These are phyloP conservation scores for Calonectria hongkongensis DNA, from an alignment of 2,329 filamentous ascomycete species.

Conservation along the genomic window DNA sequence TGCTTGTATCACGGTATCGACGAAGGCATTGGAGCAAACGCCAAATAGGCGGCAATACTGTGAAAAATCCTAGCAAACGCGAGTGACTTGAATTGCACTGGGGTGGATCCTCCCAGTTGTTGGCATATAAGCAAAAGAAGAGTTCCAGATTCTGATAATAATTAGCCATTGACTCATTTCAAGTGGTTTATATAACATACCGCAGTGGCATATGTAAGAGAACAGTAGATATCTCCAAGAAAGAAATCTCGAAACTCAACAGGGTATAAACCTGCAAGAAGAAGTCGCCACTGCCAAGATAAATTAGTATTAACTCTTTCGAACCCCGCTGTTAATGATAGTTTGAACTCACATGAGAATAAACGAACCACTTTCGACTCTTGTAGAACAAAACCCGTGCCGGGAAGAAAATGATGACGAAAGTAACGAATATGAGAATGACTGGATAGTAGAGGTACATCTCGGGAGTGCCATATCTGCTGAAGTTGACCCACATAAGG, in stretches of 20 bases:
- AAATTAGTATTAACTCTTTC: conserved; percentile 33
- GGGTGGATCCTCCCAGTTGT: conserved; percentile 81
- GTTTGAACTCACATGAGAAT: conserved; percentile 82
- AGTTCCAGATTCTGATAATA: conserved; percentile 85
- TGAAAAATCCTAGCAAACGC: conserved; percentile 89
- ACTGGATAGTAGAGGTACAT: conserved; percentile 93
- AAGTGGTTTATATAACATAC: conserved; percentile 71
- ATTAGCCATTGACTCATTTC: conserved; percentile 36
- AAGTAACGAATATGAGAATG: conserved; percentile 82
- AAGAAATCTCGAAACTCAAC: conserved; percentile 99
- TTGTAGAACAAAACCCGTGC: conserved; percentile 83
- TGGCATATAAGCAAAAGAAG: conserved; percentile 96
- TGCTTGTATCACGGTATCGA: conserved; percentile 90
- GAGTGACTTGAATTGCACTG: conserved; percentile 93
- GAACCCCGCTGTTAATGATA: too few species aligned
- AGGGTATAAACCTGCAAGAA: conserved; percentile 90
- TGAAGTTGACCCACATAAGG: conserved; percentile 93
- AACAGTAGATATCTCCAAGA: conserved; percentile 97
- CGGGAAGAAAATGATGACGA: conserved; percentile 84
- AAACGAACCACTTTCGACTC: conserved; percentile 89
- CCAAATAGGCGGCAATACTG: conserved; percentile 89
- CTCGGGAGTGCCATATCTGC: conserved; percentile 75
- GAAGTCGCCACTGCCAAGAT: conserved; percentile 81
- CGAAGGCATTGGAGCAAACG: conserved; percentile 92
- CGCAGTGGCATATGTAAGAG: conserved; percentile 90